Evolutionary conservation across 1,284 basidiomycete species (phyloP).

Genomic region (Athelia sp.): DNA sequence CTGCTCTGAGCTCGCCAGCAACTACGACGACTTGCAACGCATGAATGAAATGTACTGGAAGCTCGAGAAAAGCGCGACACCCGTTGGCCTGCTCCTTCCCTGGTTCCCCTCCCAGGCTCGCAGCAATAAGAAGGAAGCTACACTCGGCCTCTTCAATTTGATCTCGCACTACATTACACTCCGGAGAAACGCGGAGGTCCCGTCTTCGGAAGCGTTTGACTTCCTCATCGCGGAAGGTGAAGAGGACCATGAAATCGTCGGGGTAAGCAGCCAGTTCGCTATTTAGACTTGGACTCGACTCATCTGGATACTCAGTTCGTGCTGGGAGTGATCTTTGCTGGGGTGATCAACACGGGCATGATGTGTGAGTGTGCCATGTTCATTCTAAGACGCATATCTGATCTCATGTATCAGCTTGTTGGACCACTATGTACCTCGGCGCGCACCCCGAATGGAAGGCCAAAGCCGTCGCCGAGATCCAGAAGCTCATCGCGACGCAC

Average conservation of each 20-base stretch:
- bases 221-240: constrained; percentile 25
- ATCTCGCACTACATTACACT: constrained; percentile 23
- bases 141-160: constrained; percentile 21
- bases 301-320: constrained; percentile 19
- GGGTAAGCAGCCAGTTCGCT: constrained; percentile 15
- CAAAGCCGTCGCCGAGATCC: constrained; percentile 18
- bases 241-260: constrained; percentile 21
- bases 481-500: constrained; percentile 20
- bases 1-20: constrained; percentile 29
- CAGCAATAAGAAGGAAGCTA: constrained; percentile 23
- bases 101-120: constrained; percentile 30
- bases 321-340: constrained; percentile 27
- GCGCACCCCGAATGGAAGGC: constrained; percentile 23
- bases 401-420: constrained; percentile 16
- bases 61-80: constrained; percentile 29
- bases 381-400: not conserved
- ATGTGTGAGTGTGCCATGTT: constrained; percentile 17
- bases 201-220: constrained; percentile 27
- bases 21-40: constrained; percentile 18
- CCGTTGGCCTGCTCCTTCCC: constrained; percentile 27
- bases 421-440: constrained; percentile 24
- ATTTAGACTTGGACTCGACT: not conserved
- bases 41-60: constrained; percentile 24
- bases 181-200: constrained; percentile 18
- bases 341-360: constrained; percentile 30